Evolutionary conservation across 73 alveolate species (phyloP).

Genomic region (Uronychia binucleata): DNA sequence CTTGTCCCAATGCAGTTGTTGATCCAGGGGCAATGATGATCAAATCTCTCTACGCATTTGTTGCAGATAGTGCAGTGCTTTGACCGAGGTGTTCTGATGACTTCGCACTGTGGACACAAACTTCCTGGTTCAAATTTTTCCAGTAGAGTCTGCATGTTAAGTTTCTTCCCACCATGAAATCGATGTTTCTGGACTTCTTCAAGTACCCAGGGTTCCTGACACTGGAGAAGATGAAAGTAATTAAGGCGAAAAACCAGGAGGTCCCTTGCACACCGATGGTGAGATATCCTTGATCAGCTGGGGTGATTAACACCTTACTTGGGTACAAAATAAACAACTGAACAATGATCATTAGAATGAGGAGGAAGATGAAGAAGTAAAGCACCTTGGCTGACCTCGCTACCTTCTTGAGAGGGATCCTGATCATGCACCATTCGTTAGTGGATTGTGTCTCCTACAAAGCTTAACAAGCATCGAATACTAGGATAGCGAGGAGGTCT

Average conservation of each 20-base stretch:
- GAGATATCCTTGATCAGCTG: too few species aligned
- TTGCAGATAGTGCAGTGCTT: constrained; percentile 76
- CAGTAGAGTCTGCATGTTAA: constrained; percentile 25
- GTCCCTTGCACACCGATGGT: neutral
- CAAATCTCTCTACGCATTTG: constrained; percentile 68
- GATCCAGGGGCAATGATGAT: constrained; percentile 85
- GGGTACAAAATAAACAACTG: neutral
- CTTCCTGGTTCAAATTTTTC: constrained; percentile 65
- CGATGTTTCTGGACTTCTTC: neutral
- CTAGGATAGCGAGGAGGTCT: constrained; percentile 11
- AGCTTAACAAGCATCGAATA: neutral
- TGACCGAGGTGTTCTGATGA: constrained; percentile 57
- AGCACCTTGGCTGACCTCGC: neutral
- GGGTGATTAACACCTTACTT: constrained; percentile 13
- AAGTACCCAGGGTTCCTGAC: constrained; percentile 57
- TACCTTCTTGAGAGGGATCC: constrained; percentile 1
- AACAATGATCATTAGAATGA: neutral
- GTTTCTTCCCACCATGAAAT: neutral
- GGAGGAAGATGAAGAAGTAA: neutral
- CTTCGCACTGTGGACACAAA: constrained; percentile 80
- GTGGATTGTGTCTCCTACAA: neutral
- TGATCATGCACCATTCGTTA: constrained; percentile 23
- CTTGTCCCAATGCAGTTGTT: constrained; percentile 72
- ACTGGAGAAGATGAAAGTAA: neutral
- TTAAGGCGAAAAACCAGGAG: neutral